These are phyloP conservation scores for Fusarium abutilonis DNA, from an alignment of 2,329 filamentous ascomycete genomes.

Conservation along the genomic window DNA sequence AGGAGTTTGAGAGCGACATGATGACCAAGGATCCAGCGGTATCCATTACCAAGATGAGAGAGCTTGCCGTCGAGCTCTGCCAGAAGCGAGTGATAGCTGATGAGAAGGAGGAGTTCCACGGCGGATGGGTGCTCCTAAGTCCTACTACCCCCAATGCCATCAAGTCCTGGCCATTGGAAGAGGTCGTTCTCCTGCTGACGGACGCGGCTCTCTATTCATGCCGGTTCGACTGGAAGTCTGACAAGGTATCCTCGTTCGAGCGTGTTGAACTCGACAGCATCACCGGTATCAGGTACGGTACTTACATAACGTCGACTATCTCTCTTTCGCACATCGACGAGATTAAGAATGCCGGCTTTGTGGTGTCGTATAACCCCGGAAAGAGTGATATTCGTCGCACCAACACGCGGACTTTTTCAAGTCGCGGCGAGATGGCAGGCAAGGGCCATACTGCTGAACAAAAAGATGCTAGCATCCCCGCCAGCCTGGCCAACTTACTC, in stretches of 20 bases:
- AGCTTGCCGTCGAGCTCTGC: conserved; percentile 89
- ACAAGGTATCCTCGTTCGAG: conserved; percentile 94
- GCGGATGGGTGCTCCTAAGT: conserved; percentile 88
- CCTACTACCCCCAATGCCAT: conserved; percentile 77
- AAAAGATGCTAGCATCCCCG: conserved; percentile 43
- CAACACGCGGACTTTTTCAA: conserved; percentile 85
- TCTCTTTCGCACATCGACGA: conserved; percentile 81
- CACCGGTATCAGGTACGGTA: conserved; percentile 77
- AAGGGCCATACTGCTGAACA: conserved; percentile 37
- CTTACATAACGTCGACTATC: conserved; percentile 90
- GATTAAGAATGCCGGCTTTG: conserved; percentile 82
- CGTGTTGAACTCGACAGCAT: conserved; percentile 81
- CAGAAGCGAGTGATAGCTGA: conserved; percentile 87
- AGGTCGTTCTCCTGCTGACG: conserved; percentile 87
- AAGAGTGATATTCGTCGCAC: conserved; percentile 77
- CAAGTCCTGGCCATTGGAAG: conserved; percentile 79
- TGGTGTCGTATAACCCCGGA: conserved; percentile 79
- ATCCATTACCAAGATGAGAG: conserved; percentile 83
- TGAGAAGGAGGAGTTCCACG: conserved; percentile 83
- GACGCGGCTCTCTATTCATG: conserved; percentile 87
- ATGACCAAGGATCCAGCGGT: conserved; percentile 92
- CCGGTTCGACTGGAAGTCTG: conserved; percentile 92
- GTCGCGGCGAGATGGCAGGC: conserved; percentile 49
- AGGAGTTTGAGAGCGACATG: conserved; percentile 94
- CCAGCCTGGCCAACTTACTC: conserved; percentile 56